Conservation (phyloP, 371 early-diverging fungal species). For the Nosema muscidifuracis region DNA sequence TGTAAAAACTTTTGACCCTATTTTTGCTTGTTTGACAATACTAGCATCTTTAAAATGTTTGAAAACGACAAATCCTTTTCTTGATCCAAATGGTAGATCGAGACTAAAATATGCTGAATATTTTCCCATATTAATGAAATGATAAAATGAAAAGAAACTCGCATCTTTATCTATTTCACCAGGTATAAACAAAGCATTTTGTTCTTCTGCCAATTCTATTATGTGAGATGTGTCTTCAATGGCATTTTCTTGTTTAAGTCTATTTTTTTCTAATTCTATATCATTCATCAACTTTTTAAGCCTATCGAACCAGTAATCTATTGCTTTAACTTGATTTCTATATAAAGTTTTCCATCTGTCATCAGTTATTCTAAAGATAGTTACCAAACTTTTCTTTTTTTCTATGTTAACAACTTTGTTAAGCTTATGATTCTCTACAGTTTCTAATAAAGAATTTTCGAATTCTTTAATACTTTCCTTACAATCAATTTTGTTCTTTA, state of each 20-base stretch:
- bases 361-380: slow-evolving; percentile 16
- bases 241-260: slow-evolving; percentile 12
- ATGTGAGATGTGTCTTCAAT: slow-evolving; percentile 22
- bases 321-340: background rate
- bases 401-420: slow-evolving; percentile 20
- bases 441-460: slow-evolving; percentile 1
- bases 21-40: slow-evolving; percentile 55
- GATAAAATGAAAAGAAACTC: slow-evolving; percentile 53
- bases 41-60: slow-evolving; percentile 45
- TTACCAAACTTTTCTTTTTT: slow-evolving; percentile 40
- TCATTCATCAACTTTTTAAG: slow-evolving; percentile 26
- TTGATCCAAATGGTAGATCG: slow-evolving; percentile 55
- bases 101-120: slow-evolving; percentile 49
- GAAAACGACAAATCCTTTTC: slow-evolving; percentile 62
- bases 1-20: slow-evolving; percentile 59
- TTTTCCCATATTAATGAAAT: slow-evolving; percentile 42
- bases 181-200: slow-evolving; percentile 40
- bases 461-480: slow-evolving; percentile 20
- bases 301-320: slow-evolving; percentile 26
- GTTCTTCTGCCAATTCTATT: slow-evolving; percentile 2
- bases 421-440: slow-evolving; percentile 1
- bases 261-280: slow-evolving; percentile 40
- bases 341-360: slow-evolving; percentile 15
- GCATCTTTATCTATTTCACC: slow-evolving; percentile 46
- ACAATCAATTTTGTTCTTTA: slow-evolving; percentile 27